A percentile compares a stretch with the other conserved stretches of the same genome.
phyloP scores from a whole-genome alignment of 495 filamentous ascomycete species.

The Cladorrhinum samala region DNA sequence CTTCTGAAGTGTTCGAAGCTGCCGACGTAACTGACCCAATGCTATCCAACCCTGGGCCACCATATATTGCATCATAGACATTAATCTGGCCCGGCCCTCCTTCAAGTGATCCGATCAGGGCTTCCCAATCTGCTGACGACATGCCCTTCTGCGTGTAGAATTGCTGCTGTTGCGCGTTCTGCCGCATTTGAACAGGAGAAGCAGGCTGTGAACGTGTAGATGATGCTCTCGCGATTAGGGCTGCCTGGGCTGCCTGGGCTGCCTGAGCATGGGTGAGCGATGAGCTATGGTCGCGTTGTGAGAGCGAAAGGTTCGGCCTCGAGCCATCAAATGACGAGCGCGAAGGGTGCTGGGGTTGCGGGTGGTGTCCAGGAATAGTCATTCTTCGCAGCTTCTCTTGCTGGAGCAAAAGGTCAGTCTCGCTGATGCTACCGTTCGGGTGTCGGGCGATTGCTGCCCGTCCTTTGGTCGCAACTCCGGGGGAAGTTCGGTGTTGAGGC shows the following conservation, averaged over 20 bases:
- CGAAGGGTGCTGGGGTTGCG: constrained; percentile 25
- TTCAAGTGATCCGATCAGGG: constrained; percentile 69
- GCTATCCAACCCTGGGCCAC: constrained; percentile 50
- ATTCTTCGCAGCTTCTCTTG: constrained; percentile 50
- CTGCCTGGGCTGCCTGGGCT: constrained; percentile 23
- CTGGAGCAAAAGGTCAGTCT: constrained; percentile 45
- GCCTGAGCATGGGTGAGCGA: constrained; percentile 33
- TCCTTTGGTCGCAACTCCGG: constrained; percentile 22
- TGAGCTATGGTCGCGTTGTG: constrained; percentile 38
- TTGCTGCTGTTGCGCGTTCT: constrained; percentile 20
- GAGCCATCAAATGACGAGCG: constrained; percentile 37
- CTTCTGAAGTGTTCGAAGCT: constrained; percentile 18
- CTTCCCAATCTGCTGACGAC: constrained; percentile 70
- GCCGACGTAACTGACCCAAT: constrained; percentile 29
- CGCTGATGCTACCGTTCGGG: constrained; percentile 42
- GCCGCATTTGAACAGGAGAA: constrained; percentile 31
- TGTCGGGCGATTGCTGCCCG: constrained; percentile 29
- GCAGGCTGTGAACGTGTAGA: constrained; percentile 29
- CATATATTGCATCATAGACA: constrained; percentile 80
- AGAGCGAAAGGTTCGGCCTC: constrained; percentile 25
- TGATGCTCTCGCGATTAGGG: constrained; percentile 26
- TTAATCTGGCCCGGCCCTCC: constrained; percentile 68
- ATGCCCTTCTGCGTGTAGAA: constrained; percentile 32
- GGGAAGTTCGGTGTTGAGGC: constrained; percentile 33
- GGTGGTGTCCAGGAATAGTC: constrained; percentile 27